Base-by-base conservation (phyloP, 2,329 filamentous ascomycete genomes). In the Dactylellina leptospora region DNA sequence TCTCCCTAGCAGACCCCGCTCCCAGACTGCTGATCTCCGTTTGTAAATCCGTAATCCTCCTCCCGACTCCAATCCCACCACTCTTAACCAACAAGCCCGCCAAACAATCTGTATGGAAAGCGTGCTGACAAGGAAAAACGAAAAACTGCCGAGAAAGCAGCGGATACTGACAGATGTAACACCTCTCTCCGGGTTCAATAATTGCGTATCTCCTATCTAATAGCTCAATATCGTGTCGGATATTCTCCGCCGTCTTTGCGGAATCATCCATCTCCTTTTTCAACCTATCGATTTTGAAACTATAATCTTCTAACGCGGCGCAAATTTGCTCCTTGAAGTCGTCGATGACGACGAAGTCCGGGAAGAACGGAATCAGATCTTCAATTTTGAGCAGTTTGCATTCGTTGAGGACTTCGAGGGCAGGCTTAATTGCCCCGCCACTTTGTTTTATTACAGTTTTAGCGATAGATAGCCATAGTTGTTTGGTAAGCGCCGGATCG, bases 241-340 rank as follows among this genome's bases (percentile, higher is more conserved):
- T 97, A 77, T 96, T 92, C 27, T 88, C 86, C 0, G 95, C 93
- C 11, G 95, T 97, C 73, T 88, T 87, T 8, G 92, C 90, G 3
- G 89, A 92, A 78, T 96, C 92, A 79, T 99, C 95, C 95, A 99
- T 99, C 80, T 97, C 93, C 75, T 89, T 87, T 78, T 93, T 92
- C 38, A 99, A 82, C 1, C 83, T 84, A 77, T 97, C 95, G 75
- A 99, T 99, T 75, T 91, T 92, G 36, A 91, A 89, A 48, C 88
- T 90, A 81, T 99, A 99, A 74, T 96, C 91, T 80, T 99, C 95
- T 0, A 99, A 85, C 0, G 96, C 95, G 0, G 87, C 84, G 81
- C 95, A 99, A 36, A 99, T 97, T 79, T 99, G 95, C 74, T 97
- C 93, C 79, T 97, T 97, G 85, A 99, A 99, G 80, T 97, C 95